These are phyloP conservation scores for Ampelocalamus luodianensis DNA, from an alignment of 176 grass and related monocot genomes.

Conservation along the genomic window DNA sequence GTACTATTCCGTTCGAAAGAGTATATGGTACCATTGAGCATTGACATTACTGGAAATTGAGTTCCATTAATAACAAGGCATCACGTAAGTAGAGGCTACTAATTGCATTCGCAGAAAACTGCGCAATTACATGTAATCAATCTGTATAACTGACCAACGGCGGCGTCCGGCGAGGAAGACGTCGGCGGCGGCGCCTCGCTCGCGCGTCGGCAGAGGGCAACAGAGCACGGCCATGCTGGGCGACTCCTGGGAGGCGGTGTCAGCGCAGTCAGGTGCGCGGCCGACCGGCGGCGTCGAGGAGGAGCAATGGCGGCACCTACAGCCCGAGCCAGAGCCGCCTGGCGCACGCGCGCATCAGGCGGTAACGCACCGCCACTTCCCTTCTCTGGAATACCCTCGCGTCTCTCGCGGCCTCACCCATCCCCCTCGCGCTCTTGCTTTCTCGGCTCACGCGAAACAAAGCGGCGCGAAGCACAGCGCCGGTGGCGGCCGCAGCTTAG, in stretches of 20 bases:
- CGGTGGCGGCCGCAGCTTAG: constrained; percentile 23
- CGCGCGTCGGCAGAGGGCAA: neutral
- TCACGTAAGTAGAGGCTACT: neutral
- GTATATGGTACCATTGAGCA: too few species aligned
- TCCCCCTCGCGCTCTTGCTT: neutral
- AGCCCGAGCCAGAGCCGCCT: neutral
- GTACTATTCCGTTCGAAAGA: too few species aligned
- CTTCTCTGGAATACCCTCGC: neutral
- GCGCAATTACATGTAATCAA: neutral
- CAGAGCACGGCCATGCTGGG: neutral
- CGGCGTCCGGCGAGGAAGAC: too few species aligned
- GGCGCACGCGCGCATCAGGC: constrained; percentile 13
- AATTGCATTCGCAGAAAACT: neutral
- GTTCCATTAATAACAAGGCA: neutral
- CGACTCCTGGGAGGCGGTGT: neutral
- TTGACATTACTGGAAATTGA: neutral
- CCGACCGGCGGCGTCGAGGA: neutral
- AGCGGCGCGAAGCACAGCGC: constrained; percentile 3
- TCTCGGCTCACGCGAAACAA: neutral
- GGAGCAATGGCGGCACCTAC: constrained; percentile 31
- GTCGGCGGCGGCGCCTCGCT: neutral
- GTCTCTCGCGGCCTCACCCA: neutral
- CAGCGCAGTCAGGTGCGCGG: neutral
- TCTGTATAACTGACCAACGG: neutral
- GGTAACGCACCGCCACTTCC: neutral